Percentiles rank a stretch among this genome's conserved stretches.
phyloP scores from a whole-genome alignment of 306 rosid species.

The Phaseolus lunatus region DNA sequence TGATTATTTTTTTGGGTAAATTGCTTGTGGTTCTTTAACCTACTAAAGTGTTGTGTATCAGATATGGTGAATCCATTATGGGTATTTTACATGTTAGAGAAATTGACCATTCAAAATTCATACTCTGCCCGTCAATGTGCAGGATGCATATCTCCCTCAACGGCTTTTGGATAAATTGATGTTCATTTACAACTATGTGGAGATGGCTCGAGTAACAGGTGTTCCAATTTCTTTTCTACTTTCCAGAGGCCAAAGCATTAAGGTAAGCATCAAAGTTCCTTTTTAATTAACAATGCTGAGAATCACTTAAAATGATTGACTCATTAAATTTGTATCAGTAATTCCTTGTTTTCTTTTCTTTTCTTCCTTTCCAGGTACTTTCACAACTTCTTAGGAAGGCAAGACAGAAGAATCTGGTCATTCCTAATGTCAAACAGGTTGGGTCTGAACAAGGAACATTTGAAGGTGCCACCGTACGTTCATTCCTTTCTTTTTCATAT shows the following conservation, averaged over 20 bases:
- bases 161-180: conserved; percentile 94
- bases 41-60: conserved; percentile 7
- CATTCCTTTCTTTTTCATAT: conserved; percentile 14
- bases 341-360: conserved; percentile 22
- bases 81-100: conserved; percentile 6
- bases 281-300: not conserved
- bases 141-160: conserved; percentile 99
- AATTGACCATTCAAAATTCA: conserved; percentile 24
- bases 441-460: conserved; percentile 98
- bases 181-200: conserved; percentile 96
- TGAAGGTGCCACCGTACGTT: conserved; percentile 99
- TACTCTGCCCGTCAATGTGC: conserved; percentile 41
- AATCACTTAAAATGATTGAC: conserved; percentile 24
- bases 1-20: not conserved
- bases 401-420: conserved; percentile 82
- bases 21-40: conserved; percentile 25
- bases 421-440: conserved; percentile 88
- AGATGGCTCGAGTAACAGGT: conserved; percentile 99
- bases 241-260: conserved; percentile 97
- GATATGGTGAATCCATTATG: conserved; percentile 28
- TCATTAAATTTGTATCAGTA: conserved; percentile 35
- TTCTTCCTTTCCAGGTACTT: conserved; percentile 69
- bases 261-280: conserved; percentile 50
- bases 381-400: conserved; percentile 99
- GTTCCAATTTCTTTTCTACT: conserved; percentile 97